Base-by-base conservation (phyloP, 1,139 yeast genomes). In the Scheffersomyces illinoinensis region DNA sequence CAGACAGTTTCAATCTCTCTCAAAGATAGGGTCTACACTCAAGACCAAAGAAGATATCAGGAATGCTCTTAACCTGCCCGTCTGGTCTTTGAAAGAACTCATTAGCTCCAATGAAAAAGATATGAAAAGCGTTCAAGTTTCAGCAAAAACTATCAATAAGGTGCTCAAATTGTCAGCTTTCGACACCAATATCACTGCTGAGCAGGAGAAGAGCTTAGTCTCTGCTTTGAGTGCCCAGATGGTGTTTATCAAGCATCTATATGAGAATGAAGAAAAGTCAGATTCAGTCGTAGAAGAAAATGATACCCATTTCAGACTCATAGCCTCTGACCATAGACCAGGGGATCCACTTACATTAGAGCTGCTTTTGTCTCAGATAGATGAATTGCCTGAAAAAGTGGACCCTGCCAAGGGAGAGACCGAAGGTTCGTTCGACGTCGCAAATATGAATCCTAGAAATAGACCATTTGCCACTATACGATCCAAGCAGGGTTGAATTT, bases 81-180 rank as follows among this genome's bases (percentile, higher is more conserved):
- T 72, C 8, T 76, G 79, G 79, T 69, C 74, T 17, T 67, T 76
- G 3, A 62, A 65, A 47, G 71, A 68, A 5, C 63, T 75, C 19
- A 65, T 72, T 19, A 55, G 66, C 21, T 54, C 56, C 19, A 61
- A 60, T 33, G 59, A 61, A 14, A 54, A 56, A 14, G 56, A 59
- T 24, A 55, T 53, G 33, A 50, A 57, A 19, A 54, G 58, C 18
- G 54, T 59, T 3, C 54, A 61, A 26, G 68, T 75, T 12, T 67
- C 68, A 53, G 54, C 68, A 5, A 58, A 60, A 10, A 63, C 66
- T 0, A 68, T 77, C 18, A 58, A 63, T 20, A 77, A 76, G 62
- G 68, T 84, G 63, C 68, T 84, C 50, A 71, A 72, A 58, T 62
- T 84, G 26, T 83, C 87, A 0, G 89, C 88, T 0, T 65, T 85